Conservation (phyloP, 805 yeast genomes). For the Ogataea naganishii region DNA sequence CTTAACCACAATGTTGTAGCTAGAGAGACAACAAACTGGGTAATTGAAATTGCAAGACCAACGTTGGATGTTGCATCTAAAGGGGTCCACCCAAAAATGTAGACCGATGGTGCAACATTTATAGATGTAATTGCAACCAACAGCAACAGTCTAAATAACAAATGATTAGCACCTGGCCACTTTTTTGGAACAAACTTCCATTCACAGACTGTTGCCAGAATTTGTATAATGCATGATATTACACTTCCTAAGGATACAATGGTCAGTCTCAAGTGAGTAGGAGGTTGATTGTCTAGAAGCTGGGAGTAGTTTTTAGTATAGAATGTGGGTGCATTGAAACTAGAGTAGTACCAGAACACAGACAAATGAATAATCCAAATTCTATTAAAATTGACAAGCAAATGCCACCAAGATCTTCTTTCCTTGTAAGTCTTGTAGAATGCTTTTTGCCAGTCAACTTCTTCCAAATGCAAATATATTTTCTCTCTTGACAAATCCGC, state of each 20-base stretch:
- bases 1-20: conserved; percentile 34
- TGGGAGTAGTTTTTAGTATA: conserved; percentile 36
- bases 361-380: conserved; percentile 45
- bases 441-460: conserved; percentile 31
- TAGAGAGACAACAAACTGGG: conserved; percentile 35
- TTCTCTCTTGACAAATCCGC: conserved; percentile 19
- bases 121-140: conserved; percentile 23
- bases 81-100: conserved; percentile 29
- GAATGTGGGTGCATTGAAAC: conserved; percentile 40
- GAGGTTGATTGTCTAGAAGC: conserved; percentile 33
- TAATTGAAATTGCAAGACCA: conserved; percentile 29
- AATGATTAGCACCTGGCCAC: conserved; percentile 39
- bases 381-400: conserved; percentile 39
- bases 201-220: conserved; percentile 34
- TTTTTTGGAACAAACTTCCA: conserved; percentile 34
- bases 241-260: conserved; percentile 38
- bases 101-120: conserved; percentile 32
- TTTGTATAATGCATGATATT: conserved; percentile 31
- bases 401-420: conserved; percentile 41
- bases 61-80: conserved; percentile 24
- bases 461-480: conserved; percentile 24
- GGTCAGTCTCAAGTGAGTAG: conserved; percentile 33
- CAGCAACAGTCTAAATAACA: conserved; percentile 23
- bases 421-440: conserved; percentile 40
- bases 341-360: conserved; percentile 43